Evolutionary conservation across 768 basidiomycete genomes (phyloP).

Genomic region (Postia placenta): DNA sequence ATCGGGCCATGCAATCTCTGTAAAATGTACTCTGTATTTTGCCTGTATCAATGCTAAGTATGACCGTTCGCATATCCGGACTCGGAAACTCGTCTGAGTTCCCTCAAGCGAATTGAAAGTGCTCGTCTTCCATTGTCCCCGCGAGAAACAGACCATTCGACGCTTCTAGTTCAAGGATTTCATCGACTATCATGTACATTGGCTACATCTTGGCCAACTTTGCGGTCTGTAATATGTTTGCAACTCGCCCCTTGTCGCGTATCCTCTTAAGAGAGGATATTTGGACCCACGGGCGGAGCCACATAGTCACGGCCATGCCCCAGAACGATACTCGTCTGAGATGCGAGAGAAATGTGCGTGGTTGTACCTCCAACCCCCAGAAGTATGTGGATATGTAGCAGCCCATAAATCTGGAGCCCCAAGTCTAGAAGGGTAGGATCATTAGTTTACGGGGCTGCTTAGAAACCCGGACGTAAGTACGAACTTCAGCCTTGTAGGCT

Average conservation of each 20-base stretch:
- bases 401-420: neutral
- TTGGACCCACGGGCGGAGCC: neutral
- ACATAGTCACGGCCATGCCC: neutral
- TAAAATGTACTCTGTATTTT: too few relatives aligned
- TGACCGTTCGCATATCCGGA: too few relatives aligned
- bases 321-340: neutral
- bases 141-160: too few relatives aligned
- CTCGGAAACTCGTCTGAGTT: too few relatives aligned
- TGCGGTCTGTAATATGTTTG: neutral
- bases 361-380: neutral
- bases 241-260: neutral
- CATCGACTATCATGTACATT: too few relatives aligned
- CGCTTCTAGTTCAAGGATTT: too few relatives aligned
- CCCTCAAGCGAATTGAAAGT: too few relatives aligned
- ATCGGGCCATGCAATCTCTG: neutral
- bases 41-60: too few relatives aligned
- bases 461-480: neutral
- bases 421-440: too few relatives aligned
- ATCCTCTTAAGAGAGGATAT: neutral
- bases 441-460: too few relatives aligned
- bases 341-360: neutral
- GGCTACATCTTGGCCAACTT: too few relatives aligned
- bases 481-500: neutral
- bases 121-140: too few relatives aligned
- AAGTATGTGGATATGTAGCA: neutral